Evolutionary conservation across 1,284 basidiomycete species (phyloP).

Genomic region (Agaricales sp.): DNA sequence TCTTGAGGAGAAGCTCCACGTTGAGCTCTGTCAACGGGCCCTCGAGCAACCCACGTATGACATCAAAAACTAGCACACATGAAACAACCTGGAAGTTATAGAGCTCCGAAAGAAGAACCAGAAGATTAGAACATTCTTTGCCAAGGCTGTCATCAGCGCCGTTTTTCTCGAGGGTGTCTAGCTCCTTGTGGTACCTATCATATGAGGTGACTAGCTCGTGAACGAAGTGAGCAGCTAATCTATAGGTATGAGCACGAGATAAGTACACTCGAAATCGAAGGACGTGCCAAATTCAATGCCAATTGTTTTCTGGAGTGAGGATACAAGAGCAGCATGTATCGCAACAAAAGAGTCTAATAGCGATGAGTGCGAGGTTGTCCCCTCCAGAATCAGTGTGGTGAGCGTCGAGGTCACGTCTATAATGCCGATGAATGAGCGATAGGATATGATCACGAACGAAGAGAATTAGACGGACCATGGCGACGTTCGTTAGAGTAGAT

Average conservation of each 20-base stretch:
- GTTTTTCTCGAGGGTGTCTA: slow-evolving; percentile 10
- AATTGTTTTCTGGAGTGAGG: slow-evolving; percentile 75
- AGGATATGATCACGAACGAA: slow-evolving; percentile 6
- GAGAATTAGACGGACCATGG: slow-evolving; percentile 47
- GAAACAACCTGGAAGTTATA: slow-evolving; percentile 96
- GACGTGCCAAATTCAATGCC: slow-evolving; percentile 83
- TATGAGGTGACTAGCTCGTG: slow-evolving; percentile 61
- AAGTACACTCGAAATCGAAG: slow-evolving; percentile 4
- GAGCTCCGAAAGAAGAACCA: slow-evolving; percentile 82
- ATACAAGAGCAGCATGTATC: slow-evolving; percentile 83
- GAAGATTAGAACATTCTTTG: slow-evolving; percentile 86
- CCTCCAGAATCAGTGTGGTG: slow-evolving; percentile 72
- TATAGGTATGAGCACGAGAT: slow-evolving; percentile 1
- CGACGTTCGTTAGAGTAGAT: slow-evolving; percentile 74
- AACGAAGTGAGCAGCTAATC: slow-evolving; percentile 66
- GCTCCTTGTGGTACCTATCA: slow-evolving; percentile 26
- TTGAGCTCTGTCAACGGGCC: slow-evolving; percentile 63
- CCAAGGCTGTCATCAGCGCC: slow-evolving; percentile 30
- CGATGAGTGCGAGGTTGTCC: slow-evolving; percentile 76
- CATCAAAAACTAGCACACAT: slow-evolving; percentile 80
- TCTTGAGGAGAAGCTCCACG: slow-evolving; percentile 83
- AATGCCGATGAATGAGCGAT: slow-evolving; percentile 5
- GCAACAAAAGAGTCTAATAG: slow-evolving; percentile 89
- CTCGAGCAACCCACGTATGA: slow-evolving; percentile 74
- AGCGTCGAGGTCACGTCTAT: slow-evolving; percentile 77